These are phyloP conservation scores for barrel medic (Medicago truncatula) DNA, from an alignment of 306 rosid species.

Conservation along the genomic window DNA sequence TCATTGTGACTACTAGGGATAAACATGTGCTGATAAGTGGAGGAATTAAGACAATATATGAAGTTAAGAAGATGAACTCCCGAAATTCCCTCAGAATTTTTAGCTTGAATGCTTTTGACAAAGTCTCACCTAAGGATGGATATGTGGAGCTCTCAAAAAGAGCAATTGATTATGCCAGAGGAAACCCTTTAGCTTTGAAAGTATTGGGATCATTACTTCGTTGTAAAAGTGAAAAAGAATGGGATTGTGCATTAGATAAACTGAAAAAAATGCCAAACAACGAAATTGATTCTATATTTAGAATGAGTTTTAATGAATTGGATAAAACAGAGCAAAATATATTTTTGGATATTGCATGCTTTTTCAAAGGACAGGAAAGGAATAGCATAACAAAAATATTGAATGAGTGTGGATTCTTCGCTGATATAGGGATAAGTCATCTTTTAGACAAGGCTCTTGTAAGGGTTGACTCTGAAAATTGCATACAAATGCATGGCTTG, in stretches of 20 bases:
- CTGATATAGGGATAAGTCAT: too few species aligned
- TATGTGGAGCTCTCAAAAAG: constrained; percentile 7
- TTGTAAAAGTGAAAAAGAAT: constrained; percentile 21
- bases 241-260: constrained; percentile 34
- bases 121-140: background rate
- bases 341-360: too few species aligned
- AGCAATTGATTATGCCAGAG: constrained; percentile 34
- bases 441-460: too few species aligned
- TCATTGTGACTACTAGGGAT: constrained; percentile 36
- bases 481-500: too few species aligned
- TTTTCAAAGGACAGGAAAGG: too few species aligned
- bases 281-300: constrained; percentile 21
- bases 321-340: too few species aligned
- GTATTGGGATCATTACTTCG: constrained; percentile 38
- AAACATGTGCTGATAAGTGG: background rate
- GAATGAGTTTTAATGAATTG: constrained; percentile 21
- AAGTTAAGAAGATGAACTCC: constrained; percentile 28
- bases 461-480: too few species aligned
- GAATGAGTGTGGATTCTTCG: too few species aligned
- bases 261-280: background rate
- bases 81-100: constrained; percentile 1
- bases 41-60: constrained; percentile 12
- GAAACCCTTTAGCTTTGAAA: constrained; percentile 42
- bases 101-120: constrained; percentile 38
- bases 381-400: too few species aligned